These are phyloP conservation scores for Athelia psychrophila DNA, from an alignment of 1,284 basidiomycete genomes.

Conservation along the genomic window DNA sequence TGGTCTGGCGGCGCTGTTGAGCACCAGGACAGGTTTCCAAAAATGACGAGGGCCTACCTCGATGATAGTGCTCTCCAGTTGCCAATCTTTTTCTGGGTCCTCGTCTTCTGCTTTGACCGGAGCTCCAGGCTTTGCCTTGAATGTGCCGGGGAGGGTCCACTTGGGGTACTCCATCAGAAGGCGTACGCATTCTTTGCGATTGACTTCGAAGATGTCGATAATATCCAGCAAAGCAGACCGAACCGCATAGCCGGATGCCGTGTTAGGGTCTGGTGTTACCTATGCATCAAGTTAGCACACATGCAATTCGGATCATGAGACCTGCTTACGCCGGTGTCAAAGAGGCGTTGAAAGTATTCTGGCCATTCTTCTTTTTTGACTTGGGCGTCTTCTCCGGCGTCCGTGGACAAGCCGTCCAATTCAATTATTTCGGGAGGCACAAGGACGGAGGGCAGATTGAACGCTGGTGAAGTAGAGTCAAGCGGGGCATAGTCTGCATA, in stretches of 20 bases:
- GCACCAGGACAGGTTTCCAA: background rate
- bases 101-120: slow-evolving; percentile 44
- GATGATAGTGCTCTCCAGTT: slow-evolving; percentile 76
- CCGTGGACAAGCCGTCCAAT: slow-evolving; percentile 63
- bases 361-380: slow-evolving; percentile 81
- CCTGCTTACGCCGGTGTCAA: slow-evolving; percentile 65
- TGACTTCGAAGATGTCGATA: slow-evolving; percentile 92
- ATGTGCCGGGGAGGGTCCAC: slow-evolving; percentile 83
- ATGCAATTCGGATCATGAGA: background rate
- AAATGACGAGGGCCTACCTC: slow-evolving; percentile 48
- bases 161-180: slow-evolving; percentile 86
- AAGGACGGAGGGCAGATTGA: slow-evolving; percentile 73
- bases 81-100: slow-evolving; percentile 59
- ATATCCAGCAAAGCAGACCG: slow-evolving; percentile 81
- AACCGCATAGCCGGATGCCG: slow-evolving; percentile 78
- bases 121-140: slow-evolving; percentile 69
- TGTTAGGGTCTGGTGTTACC: slow-evolving; percentile 75
- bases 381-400: slow-evolving; percentile 60
- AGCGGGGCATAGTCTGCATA: slow-evolving; percentile 51
- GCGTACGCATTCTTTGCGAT: slow-evolving; percentile 92
- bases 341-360: slow-evolving; percentile 69
- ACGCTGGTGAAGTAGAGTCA: slow-evolving; percentile 48
- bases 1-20: slow-evolving; percentile 42
- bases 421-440: slow-evolving; percentile 89
- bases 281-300: slow-evolving; percentile 25